A percentile compares a stretch with the other conserved stretches of the same genome.
Conservation (phyloP, 1,284 basidiomycete species). For the Laetiporus sulphureus region DNA sequence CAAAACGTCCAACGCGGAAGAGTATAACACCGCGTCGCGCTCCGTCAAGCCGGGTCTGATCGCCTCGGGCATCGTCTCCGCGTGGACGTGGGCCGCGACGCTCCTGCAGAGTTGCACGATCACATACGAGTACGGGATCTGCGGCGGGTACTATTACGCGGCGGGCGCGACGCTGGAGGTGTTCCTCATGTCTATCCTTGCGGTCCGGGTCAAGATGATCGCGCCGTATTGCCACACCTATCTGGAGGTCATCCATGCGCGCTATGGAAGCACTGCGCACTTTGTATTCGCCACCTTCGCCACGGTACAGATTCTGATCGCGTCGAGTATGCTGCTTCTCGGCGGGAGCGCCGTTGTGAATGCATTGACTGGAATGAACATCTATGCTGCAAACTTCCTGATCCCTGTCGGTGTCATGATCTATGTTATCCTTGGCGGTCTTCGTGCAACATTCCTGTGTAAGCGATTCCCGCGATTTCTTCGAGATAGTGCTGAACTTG, state of each 20-base stretch:
- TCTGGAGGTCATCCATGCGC: constrained; percentile 11
- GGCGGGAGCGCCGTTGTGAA: constrained; percentile 34
- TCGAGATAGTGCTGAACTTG: too few relatives aligned
- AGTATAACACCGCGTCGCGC: constrained; percentile 38
- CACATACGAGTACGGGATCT: constrained; percentile 30
- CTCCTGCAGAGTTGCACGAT: constrained; percentile 30
- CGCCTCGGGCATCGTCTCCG: constrained; percentile 44
- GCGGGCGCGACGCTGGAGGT: constrained; percentile 29
- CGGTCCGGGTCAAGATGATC: constrained; percentile 17
- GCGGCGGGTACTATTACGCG: constrained; percentile 14
- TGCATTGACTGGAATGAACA: constrained; percentile 39
- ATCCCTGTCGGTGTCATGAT: constrained; percentile 14
- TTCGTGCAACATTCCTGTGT: constrained; percentile 7
- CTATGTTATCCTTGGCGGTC: constrained; percentile 14
- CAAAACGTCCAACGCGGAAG: constrained; percentile 26
- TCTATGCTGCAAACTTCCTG: constrained; percentile 25
- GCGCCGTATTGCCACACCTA: constrained; percentile 16
- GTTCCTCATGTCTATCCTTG: constrained; percentile 37
- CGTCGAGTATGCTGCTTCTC: constrained; percentile 6
- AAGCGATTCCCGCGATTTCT: background rate
- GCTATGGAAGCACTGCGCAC: constrained; percentile 1
- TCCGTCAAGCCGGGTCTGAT: constrained; percentile 47
- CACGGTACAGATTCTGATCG: constrained; percentile 16
- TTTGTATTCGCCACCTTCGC: constrained; percentile 16
- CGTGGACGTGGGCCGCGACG: constrained; percentile 29